phyloP scores from a whole-genome alignment of 208 protist species.

The Porcisia deanei region DNA sequence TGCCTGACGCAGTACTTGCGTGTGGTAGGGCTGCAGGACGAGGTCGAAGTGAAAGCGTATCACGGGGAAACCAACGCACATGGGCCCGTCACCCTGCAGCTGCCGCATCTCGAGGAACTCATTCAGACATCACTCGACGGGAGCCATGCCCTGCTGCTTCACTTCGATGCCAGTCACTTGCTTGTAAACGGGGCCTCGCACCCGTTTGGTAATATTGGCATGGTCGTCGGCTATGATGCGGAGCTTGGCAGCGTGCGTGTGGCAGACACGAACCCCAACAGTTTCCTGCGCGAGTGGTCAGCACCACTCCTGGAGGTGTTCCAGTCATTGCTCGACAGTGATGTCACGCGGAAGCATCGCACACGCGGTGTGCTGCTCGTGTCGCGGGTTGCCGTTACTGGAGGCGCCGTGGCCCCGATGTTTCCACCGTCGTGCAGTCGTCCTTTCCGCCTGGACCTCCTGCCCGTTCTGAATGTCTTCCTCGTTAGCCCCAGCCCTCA shows the following conservation, averaged over 20 bases:
- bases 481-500: constrained; percentile 85
- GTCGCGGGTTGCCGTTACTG: constrained; percentile 16
- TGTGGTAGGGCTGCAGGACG: constrained; percentile 32
- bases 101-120: constrained; percentile 54
- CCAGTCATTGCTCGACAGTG: constrained; percentile 52
- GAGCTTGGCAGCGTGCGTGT: constrained; percentile 55
- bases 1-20: constrained; percentile 67
- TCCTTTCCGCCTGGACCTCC: constrained; percentile 55
- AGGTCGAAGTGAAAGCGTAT: constrained; percentile 47
- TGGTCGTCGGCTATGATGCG: constrained; percentile 67
- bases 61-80: constrained; percentile 55
- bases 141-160: constrained; percentile 52
- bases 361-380: constrained; percentile 62
- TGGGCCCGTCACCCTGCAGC: constrained; percentile 33
- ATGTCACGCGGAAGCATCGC: constrained; percentile 53
- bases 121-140: constrained; percentile 37
- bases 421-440: constrained; percentile 54
- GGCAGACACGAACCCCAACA: constrained; percentile 73
- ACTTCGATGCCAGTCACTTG: constrained; percentile 55
- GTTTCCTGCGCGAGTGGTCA: constrained; percentile 78
- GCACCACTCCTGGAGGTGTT: constrained; percentile 60
- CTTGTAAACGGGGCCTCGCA: constrained; percentile 66
- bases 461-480: constrained; percentile 85
- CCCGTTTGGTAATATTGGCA: constrained; percentile 74
- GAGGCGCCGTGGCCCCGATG: constrained; percentile 8